Conservation (phyloP, 164 flowering plant species). For the Malania oleifera region DNA sequence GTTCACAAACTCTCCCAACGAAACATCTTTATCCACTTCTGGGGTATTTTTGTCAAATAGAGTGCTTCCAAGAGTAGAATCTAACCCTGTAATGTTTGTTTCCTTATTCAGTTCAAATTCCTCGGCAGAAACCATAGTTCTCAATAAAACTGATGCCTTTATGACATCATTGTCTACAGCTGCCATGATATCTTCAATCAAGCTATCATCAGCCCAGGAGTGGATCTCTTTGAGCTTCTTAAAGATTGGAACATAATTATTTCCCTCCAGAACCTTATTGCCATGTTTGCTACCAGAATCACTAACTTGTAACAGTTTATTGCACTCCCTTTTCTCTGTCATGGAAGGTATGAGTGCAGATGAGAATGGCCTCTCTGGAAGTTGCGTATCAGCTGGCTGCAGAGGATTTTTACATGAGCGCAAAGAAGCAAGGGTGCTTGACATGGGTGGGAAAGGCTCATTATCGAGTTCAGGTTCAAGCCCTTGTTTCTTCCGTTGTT, state of each 20-base stretch:
- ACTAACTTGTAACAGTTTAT: slow-evolving; percentile 7
- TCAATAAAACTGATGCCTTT: slow-evolving; percentile 48
- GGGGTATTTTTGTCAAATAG: neutral
- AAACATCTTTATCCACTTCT: neutral
- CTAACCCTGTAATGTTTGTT: neutral
- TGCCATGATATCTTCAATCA: slow-evolving; percentile 67
- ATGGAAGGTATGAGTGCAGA: slow-evolving; percentile 30
- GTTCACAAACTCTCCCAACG: slow-evolving; percentile 9
- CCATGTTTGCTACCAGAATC: slow-evolving; percentile 11
- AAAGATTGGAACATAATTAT: slow-evolving; percentile 10
- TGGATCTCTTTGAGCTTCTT: slow-evolving; percentile 41
- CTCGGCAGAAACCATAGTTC: slow-evolving; percentile 39
- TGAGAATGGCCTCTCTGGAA: slow-evolving; percentile 42
- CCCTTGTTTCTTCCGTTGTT: slow-evolving; percentile 40
- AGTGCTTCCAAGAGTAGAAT: slow-evolving; percentile 1
- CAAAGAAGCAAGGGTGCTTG: slow-evolving; percentile 12
- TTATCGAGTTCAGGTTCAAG: slow-evolving; percentile 15
- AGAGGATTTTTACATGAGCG: slow-evolving; percentile 3
- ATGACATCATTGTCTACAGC: slow-evolving; percentile 46
- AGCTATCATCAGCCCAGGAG: slow-evolving; percentile 66
- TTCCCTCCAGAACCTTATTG: slow-evolving; percentile 8
- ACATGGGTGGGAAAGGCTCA: slow-evolving; percentile 58
- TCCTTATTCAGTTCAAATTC: slow-evolving; percentile 14
- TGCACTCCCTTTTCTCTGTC: slow-evolving; percentile 8
- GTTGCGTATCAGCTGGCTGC: slow-evolving; percentile 5